These are phyloP conservation scores for Fennellomyces sp. DNA, from an alignment of 371 early-diverging fungal species.

Conservation along the genomic window DNA sequence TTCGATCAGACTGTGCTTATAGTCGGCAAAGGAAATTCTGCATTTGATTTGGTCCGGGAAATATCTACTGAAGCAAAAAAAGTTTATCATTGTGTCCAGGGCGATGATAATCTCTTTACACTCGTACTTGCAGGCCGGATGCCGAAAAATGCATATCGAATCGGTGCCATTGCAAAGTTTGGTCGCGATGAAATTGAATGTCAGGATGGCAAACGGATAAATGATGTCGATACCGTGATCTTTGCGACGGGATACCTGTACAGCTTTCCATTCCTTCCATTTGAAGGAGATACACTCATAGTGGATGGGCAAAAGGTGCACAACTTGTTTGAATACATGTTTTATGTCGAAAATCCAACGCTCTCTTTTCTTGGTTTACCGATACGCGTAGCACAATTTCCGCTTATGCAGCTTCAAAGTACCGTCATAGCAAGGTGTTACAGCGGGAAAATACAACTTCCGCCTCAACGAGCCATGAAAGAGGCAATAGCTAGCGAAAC, in stretches of 20 bases:
- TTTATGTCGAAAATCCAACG: constrained; percentile 58
- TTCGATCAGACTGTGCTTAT: constrained; percentile 49
- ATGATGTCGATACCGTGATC: constrained; percentile 46
- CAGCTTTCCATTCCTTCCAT: constrained; percentile 57
- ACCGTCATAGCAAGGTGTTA: constrained; percentile 46
- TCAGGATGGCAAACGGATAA: constrained; percentile 31
- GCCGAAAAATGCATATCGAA: constrained; percentile 15
- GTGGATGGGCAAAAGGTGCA: constrained; percentile 46
- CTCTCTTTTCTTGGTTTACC: constrained; percentile 62
- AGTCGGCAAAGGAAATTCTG: constrained; percentile 52
- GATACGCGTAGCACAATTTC: constrained; percentile 56
- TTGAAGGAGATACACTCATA: constrained; percentile 27
- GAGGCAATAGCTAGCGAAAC: background rate
- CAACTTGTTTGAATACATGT: constrained; percentile 50
- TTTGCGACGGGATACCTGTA: constrained; percentile 68
- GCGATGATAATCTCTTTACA: constrained; percentile 23
- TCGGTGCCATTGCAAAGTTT: constrained; percentile 12
- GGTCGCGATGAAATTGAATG: constrained; percentile 21
- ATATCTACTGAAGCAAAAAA: constrained; percentile 29
- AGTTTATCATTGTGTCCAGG: constrained; percentile 49
- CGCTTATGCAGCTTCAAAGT: constrained; percentile 55
- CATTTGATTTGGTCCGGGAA: constrained; percentile 53
- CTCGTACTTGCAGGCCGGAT: constrained; percentile 12
- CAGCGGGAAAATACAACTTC: constrained; percentile 19
- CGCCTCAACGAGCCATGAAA: constrained; percentile 6